Evolutionary conservation across 2,329 filamentous ascomycete species (phyloP), one percentile per base, ranked within the genome.

Genomic region (Trichoderma atrobrunneum): DNA sequence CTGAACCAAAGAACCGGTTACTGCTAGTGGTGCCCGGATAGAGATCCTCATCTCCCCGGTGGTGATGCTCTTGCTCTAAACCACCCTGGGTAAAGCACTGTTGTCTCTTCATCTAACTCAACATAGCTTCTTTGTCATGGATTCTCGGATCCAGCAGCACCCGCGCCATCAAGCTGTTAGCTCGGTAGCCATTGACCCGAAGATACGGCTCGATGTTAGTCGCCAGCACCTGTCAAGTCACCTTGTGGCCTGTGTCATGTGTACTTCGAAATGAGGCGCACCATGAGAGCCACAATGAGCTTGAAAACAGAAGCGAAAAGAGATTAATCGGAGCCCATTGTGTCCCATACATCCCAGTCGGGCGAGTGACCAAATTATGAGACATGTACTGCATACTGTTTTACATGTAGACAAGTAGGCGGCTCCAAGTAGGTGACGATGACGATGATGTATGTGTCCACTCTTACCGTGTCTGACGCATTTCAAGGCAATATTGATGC

Each of bases 31-130:
- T 61, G 26, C n/a, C 28, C 66, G 66, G 66, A 32, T 69, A 56
- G 12, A 60, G 36, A 69, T 51, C 18, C 66, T 59, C 39, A 48
- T 69, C 56, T 69, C 66, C 66, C 56, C 66, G 66, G 56, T n/a
- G 26, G 11, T 48, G 16, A n/a, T 51, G 28, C 56, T 51, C 28
- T 18, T 60, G 39, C 16, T 57, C 65, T 68, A 68, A 68, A 34
- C 65, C 34, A 10, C n/a, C 54, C 28, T 34, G 1, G 56, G 65
- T 21, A 68, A 68, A 43, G 65, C 65, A 48, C 28, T n/a, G 64
- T 54, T n/a, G 7, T 18, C 24, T 32, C 51, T 26, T 43, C 39
- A 43, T 51, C 64, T 16, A 67, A 43, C 51, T 51, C 43, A 48
- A 48, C 21, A 36, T 6, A 10, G 14, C 21, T 32, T 21, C 54